Conservation (phyloP, 768 basidiomycete species). For the Hebeloma cylindrosporum region DNA sequence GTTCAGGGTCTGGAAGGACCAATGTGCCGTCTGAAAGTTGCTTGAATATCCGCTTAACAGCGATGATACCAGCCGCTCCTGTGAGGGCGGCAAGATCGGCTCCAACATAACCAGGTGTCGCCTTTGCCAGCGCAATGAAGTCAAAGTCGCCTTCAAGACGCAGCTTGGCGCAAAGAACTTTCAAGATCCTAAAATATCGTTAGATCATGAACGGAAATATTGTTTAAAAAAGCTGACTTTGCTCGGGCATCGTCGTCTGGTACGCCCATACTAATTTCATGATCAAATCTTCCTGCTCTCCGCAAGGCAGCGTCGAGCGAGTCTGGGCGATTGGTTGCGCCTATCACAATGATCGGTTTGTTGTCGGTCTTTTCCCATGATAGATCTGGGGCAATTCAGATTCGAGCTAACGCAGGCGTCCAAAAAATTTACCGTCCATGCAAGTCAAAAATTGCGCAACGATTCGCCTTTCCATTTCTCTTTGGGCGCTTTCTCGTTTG, state of each 20-base stretch:
- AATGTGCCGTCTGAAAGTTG: conserved; percentile 67
- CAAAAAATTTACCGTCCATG: conserved; percentile 81
- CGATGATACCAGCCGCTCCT: conserved; percentile 92
- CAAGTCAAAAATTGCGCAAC: conserved; percentile 97
- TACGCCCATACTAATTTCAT: conserved; percentile 97
- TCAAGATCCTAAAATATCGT: conserved; percentile 67
- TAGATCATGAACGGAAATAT: background rate
- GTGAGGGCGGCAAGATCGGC: conserved; percentile 91
- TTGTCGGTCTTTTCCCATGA: conserved; percentile 95
- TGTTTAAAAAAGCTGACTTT: conserved; percentile 55
- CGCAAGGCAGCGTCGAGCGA: conserved; percentile 92
- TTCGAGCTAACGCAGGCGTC: background rate
- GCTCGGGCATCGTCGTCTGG: conserved; percentile 89
- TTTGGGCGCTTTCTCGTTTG: conserved; percentile 95
- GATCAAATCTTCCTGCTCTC: conserved; percentile 93
- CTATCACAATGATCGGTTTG: conserved; percentile 91
- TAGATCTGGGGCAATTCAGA: conserved; percentile 56
- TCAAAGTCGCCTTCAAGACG: conserved; percentile 87
- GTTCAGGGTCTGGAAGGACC: conserved; percentile 45
- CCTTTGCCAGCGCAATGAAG: conserved; percentile 81
- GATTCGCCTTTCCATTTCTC: conserved; percentile 97
- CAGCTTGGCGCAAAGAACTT: conserved; percentile 81
- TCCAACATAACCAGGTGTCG: conserved; percentile 96
- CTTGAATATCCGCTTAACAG: conserved; percentile 94
- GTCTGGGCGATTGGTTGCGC: conserved; percentile 95